phyloP scores from a whole-genome alignment of 306 rosid genomes.

The Sindora glabra region DNA sequence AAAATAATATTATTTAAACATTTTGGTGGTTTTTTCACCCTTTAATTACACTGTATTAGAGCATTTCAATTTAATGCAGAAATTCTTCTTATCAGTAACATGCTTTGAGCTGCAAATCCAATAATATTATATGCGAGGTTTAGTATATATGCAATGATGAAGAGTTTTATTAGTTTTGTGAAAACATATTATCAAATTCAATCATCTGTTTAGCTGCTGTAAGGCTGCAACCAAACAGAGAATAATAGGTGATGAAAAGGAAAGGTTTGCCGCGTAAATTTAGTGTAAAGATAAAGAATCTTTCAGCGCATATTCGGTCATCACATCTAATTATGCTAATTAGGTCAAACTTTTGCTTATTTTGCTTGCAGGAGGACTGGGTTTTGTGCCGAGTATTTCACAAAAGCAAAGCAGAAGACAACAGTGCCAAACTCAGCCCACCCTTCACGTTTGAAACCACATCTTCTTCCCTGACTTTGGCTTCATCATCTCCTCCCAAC shows the following conservation, averaged over 20 bases:
- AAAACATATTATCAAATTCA: too few relatives aligned
- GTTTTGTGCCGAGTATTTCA: constrained; percentile 87
- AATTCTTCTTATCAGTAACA: too few relatives aligned
- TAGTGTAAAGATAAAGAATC: constrained; percentile 20
- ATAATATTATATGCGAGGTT: too few relatives aligned
- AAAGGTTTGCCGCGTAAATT: not conserved
- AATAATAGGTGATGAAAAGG: constrained; percentile 13
- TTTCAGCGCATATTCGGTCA: not conserved
- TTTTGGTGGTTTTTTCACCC: too few relatives aligned
- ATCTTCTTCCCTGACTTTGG: constrained; percentile 23
- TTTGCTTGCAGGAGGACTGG: constrained; percentile 88
- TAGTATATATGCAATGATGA: too few relatives aligned
- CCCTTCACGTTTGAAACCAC: constrained; percentile 27
- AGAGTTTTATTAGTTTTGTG: too few relatives aligned
- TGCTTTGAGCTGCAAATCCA: too few relatives aligned
- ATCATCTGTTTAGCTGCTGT: too few relatives aligned
- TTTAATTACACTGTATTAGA: too few relatives aligned
- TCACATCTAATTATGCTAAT: constrained; percentile 20
- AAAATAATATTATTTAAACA: too few relatives aligned
- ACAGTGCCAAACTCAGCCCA: constrained; percentile 40
- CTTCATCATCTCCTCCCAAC: constrained; percentile 34
- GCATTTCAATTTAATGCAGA: too few relatives aligned
- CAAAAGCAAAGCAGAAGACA: constrained; percentile 61
- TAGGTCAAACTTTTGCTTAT: constrained; percentile 3
- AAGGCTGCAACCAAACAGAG: not conserved